Percentiles rank a stretch among this genome's conserved stretches.
Conservation (phyloP, 2,329 filamentous ascomycete species). For the Exophiala aquamarina region DNA sequence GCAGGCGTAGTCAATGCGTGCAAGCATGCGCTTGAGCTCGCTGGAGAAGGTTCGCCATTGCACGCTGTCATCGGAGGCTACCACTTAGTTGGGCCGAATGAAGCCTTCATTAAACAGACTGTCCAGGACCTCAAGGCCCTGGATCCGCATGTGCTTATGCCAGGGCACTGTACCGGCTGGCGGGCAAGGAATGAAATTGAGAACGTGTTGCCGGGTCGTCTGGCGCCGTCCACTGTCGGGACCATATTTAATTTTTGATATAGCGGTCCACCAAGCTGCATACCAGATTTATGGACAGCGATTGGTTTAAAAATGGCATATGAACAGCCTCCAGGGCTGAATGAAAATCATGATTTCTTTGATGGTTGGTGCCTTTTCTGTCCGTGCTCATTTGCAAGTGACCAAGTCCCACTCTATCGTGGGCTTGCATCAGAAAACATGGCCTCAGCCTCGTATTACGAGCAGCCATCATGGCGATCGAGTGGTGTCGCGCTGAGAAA, state of each 20-base stretch:
- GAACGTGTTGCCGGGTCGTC: slow-evolving; percentile 49
- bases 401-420: too few species aligned
- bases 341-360: too few species aligned
- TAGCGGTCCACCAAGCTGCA: too few species aligned
- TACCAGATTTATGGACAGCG: too few species aligned
- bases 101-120: slow-evolving; percentile 45
- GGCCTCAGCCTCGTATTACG: too few species aligned
- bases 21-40: slow-evolving; percentile 46
- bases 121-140: slow-evolving; percentile 50
- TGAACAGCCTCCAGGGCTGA: too few species aligned
- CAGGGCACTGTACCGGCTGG: slow-evolving; percentile 59
- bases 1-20: slow-evolving; percentile 55
- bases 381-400: too few species aligned
- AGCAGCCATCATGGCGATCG: too few species aligned
- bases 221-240: slow-evolving; percentile 54
- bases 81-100: slow-evolving; percentile 51
- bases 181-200: slow-evolving; percentile 55
- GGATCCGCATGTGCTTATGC: slow-evolving; percentile 50
- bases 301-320: too few species aligned
- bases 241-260: slow-evolving; percentile 40
- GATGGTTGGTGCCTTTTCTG: too few species aligned
- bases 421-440: too few species aligned
- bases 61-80: slow-evolving; percentile 56
- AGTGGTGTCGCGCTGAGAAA: too few species aligned
- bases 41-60: slow-evolving; percentile 39